A percentile compares a stretch with the other conserved stretches of the same genome.
Conservation (phyloP, 805 yeast species). For the Lachancea cidri region DNA sequence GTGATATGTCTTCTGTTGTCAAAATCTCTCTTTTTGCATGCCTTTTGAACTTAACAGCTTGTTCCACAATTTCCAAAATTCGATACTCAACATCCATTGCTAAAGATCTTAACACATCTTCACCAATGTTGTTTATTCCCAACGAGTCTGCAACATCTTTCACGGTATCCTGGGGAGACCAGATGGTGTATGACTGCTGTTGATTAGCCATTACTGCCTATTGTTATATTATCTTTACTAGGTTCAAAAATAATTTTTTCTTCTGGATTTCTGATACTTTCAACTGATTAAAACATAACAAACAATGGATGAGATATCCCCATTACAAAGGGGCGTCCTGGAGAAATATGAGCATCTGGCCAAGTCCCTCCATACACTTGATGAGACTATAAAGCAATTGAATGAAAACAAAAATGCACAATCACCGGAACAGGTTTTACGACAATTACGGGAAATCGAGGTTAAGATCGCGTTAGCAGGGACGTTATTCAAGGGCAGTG, state of each 20-base stretch:
- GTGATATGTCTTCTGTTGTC: conserved; percentile 73
- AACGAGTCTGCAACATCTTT: conserved; percentile 91
- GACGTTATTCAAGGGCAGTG: conserved; percentile 65
- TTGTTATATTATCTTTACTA: no score
- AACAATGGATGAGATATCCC: conserved; percentile 23
- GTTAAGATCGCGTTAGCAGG: conserved; percentile 59
- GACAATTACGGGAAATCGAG: conserved; percentile 55
- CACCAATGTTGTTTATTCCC: conserved; percentile 73
- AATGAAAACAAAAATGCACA: conserved; percentile 14
- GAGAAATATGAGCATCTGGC: conserved; percentile 29
- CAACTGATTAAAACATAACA: background rate
- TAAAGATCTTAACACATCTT: conserved; percentile 87
- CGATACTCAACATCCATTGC: conserved; percentile 99
- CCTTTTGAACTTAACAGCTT: conserved; percentile 93
- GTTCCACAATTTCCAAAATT: conserved; percentile 90
- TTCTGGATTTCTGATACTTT: background rate
- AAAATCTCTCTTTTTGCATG: conserved; percentile 82
- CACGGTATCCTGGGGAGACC: conserved; percentile 98
- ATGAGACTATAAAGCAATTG: conserved; percentile 23
- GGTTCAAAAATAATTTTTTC: background rate
- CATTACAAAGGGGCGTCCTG: conserved; percentile 28
- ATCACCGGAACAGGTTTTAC: conserved; percentile 37
- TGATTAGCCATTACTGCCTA: conserved; percentile 8
- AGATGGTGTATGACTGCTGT: conserved; percentile 70
- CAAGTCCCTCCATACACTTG: conserved; percentile 23